phyloP scores from a whole-genome alignment of 768 basidiomycete genomes.

The Clitopilus hobsonii region DNA sequence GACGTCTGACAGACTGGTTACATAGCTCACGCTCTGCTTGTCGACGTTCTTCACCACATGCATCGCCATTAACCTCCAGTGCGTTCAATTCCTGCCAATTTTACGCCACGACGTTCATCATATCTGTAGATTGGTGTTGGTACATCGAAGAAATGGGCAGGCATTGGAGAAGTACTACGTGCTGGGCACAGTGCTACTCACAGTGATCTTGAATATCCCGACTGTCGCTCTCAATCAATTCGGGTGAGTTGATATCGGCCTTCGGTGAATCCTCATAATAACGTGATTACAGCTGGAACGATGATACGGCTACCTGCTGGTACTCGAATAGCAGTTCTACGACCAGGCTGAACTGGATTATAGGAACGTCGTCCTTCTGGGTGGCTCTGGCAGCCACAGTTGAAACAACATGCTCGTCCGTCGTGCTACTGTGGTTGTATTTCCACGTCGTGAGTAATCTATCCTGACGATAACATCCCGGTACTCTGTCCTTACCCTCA shows the following conservation, averaged over 20 bases:
- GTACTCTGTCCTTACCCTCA: too few relatives aligned
- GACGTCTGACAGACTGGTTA: too few relatives aligned
- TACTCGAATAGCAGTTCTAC: conserved; percentile 6
- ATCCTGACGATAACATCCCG: background rate
- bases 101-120: too few relatives aligned
- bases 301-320: conserved; percentile 5
- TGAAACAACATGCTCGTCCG: conserved; percentile 7
- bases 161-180: conserved; percentile 7
- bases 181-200: background rate
- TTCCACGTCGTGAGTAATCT: conserved; percentile 2
- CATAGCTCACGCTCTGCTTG: background rate
- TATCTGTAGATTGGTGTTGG: conserved; percentile 2
- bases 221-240: conserved; percentile 3
- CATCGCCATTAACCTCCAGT: conserved; percentile 6
- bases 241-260: background rate
- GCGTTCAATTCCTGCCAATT: background rate
- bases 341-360: conserved; percentile 4
- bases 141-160: conserved; percentile 3
- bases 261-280: background rate
- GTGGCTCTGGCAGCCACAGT: conserved; percentile 6
- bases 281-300: conserved; percentile 5
- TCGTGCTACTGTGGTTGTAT: conserved; percentile 8
- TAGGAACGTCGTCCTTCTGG: conserved; percentile 9
- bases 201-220: background rate
- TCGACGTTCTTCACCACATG: conserved; percentile 4